Percentiles rank a stretch among this genome's conserved stretches.
These are phyloP conservation scores for Elongisporangium anandrum DNA, from an alignment of 352 stramenopile genomes.

Conservation along the genomic window DNA sequence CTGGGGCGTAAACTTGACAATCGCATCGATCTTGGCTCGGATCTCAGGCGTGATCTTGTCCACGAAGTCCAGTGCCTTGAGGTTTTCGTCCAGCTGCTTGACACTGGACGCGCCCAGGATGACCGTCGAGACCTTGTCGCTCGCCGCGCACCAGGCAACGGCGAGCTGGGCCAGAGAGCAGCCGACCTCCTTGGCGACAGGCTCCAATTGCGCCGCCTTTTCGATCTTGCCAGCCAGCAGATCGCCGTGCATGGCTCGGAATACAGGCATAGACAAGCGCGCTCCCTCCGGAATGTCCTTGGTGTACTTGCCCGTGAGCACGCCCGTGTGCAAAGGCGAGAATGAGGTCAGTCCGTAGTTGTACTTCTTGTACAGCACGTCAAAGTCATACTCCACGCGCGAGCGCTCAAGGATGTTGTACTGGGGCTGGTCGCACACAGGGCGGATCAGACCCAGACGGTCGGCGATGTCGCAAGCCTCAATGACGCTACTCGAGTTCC, in stretches of 20 bases:
- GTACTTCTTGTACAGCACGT: slow-evolving; percentile 68
- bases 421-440: slow-evolving; percentile 58
- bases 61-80: slow-evolving; percentile 54
- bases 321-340: slow-evolving; percentile 58
- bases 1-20: slow-evolving; percentile 41
- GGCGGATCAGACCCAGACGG: slow-evolving; percentile 19
- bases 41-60: slow-evolving; percentile 73
- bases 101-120: slow-evolving; percentile 61
- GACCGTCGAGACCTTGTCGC: slow-evolving; percentile 61
- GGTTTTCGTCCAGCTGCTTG: slow-evolving; percentile 70
- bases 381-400: slow-evolving; percentile 70
- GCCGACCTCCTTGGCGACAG: slow-evolving; percentile 55
- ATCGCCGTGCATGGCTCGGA: slow-evolving; percentile 49
- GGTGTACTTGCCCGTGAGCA: slow-evolving; percentile 83
- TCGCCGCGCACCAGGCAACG: slow-evolving; percentile 52
- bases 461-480: slow-evolving; percentile 45
- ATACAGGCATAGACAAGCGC: slow-evolving; percentile 47
- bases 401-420: slow-evolving; percentile 76
- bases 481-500: slow-evolving; percentile 63
- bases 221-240: slow-evolving; percentile 39
- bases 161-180: slow-evolving; percentile 54
- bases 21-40: slow-evolving; percentile 65
- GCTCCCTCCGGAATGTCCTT: slow-evolving; percentile 66
- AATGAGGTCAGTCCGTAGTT: slow-evolving; percentile 72
- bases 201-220: slow-evolving; percentile 38